Evolutionary conservation across 305 asterid genomes (phyloP).

Genomic region (Lippia alba): DNA sequence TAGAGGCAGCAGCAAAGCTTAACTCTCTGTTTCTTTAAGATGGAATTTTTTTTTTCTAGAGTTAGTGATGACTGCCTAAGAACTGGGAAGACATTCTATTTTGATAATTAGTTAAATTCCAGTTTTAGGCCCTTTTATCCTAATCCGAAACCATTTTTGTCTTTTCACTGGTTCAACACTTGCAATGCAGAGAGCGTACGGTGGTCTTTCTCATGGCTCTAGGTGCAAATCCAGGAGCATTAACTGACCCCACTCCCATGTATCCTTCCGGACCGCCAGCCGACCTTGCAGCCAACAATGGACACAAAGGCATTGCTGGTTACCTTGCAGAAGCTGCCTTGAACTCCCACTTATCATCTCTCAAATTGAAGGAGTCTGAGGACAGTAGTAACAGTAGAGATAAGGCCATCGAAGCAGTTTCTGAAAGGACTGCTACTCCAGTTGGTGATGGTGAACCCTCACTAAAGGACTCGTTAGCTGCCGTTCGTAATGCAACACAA

Average conservation of each 20-base stretch:
- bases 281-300: slow-evolving; percentile 85
- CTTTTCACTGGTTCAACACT: slow-evolving; percentile 13
- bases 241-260: slow-evolving; percentile 88
- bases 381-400: slow-evolving; percentile 43
- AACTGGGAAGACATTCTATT: background rate
- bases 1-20: too few relatives aligned
- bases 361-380: slow-evolving; percentile 64
- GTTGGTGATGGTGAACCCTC: slow-evolving; percentile 66
- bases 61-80: background rate
- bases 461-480: slow-evolving; percentile 88
- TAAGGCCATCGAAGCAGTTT: slow-evolving; percentile 65
- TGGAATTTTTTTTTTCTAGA: too few relatives aligned
- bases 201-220: slow-evolving; percentile 82
- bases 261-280: slow-evolving; percentile 83
- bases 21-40: too few relatives aligned
- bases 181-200: slow-evolving; percentile 68
- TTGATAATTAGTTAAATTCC: slow-evolving; percentile 2
- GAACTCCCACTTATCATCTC: slow-evolving; percentile 67
- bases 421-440: slow-evolving; percentile 78
- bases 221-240: slow-evolving; percentile 77
- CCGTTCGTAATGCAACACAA: slow-evolving; percentile 96
- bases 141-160: slow-evolving; percentile 15
- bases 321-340: slow-evolving; percentile 83
- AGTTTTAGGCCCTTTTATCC: slow-evolving; percentile 10
- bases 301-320: slow-evolving; percentile 97